Conservation (phyloP, 495 filamentous ascomycete species). For the Annulohypoxylon bovei region DNA sequence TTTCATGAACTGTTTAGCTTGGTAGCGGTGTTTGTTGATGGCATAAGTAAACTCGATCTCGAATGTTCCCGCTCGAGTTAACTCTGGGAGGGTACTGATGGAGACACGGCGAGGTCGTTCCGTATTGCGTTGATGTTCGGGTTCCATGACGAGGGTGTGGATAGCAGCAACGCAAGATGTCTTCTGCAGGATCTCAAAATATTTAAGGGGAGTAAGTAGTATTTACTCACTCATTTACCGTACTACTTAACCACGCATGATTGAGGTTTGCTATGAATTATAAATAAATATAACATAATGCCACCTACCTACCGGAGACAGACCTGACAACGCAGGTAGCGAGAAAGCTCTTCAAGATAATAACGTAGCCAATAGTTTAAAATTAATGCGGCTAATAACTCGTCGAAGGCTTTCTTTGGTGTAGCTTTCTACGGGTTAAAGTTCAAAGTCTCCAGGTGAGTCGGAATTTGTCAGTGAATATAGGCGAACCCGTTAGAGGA, state of each 20-base stretch:
- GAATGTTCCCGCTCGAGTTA: not conserved
- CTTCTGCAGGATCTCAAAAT: too few relatives aligned
- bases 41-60: not conserved
- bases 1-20: not conserved
- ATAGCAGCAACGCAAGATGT: not conserved
- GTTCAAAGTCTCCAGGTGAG: not conserved
- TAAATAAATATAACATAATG: too few relatives aligned
- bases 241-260: not conserved
- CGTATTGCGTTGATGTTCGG: not conserved
- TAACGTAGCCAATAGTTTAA: not conserved
- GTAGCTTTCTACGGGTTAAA: not conserved
- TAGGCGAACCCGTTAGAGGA: too few relatives aligned
- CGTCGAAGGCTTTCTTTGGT: not conserved
- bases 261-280: too few relatives aligned
- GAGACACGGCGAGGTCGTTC: conserved; percentile 2
- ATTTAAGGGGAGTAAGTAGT: too few relatives aligned
- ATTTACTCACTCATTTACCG: too few relatives aligned
- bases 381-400: not conserved
- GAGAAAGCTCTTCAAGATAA: not conserved
- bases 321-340: not conserved
- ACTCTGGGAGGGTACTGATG: conserved; percentile 2
- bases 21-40: not conserved
- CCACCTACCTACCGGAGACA: not conserved
- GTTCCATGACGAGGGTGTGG: not conserved
- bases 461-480: too few relatives aligned